A percentile compares a stretch with the other conserved stretches of the same genome.
Conservation (phyloP, 2,329 filamentous ascomycete genomes). For the Penicillium griseofulvum region DNA sequence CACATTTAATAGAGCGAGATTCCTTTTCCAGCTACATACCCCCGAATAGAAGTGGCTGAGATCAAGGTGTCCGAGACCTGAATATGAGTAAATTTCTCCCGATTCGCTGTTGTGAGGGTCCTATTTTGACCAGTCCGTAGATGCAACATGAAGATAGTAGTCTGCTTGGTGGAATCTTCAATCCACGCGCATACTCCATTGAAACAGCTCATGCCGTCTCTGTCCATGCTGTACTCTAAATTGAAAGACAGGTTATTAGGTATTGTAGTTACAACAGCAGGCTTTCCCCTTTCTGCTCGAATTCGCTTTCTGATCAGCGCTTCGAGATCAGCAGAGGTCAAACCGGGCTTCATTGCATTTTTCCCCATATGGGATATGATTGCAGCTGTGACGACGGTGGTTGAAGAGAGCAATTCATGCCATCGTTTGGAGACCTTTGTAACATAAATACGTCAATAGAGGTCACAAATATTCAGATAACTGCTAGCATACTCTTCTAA, state of each 20-base stretch:
- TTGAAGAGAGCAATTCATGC: conserved; percentile 30
- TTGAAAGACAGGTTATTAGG: not conserved
- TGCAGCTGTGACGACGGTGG: conserved; percentile 1
- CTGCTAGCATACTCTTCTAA: conserved; percentile 27
- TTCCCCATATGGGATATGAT: not conserved
- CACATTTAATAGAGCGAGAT: not conserved
- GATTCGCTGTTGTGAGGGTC: conserved; percentile 13
- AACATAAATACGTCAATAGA: not conserved
- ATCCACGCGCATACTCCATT: conserved; percentile 13
- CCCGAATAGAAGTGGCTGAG: conserved; percentile 7
- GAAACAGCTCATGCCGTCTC: not conserved
- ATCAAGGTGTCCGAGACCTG: conserved; percentile 6
- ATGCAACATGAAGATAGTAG: conserved; percentile 1
- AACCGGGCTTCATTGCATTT: not conserved
- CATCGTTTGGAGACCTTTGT: conserved; percentile 36
- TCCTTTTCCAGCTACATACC: not conserved
- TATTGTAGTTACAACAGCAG: not conserved
- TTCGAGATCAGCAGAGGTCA: not conserved
- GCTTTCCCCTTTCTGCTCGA: not conserved
- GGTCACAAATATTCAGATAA: not conserved
- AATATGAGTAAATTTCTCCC: conserved; percentile 4
- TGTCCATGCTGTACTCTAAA: not conserved
- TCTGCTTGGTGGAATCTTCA: not conserved
- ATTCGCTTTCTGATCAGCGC: not conserved
- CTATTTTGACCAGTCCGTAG: not conserved